Evolutionary conservation across 805 yeast species (phyloP).

Genomic region (Lachancea waltii): DNA sequence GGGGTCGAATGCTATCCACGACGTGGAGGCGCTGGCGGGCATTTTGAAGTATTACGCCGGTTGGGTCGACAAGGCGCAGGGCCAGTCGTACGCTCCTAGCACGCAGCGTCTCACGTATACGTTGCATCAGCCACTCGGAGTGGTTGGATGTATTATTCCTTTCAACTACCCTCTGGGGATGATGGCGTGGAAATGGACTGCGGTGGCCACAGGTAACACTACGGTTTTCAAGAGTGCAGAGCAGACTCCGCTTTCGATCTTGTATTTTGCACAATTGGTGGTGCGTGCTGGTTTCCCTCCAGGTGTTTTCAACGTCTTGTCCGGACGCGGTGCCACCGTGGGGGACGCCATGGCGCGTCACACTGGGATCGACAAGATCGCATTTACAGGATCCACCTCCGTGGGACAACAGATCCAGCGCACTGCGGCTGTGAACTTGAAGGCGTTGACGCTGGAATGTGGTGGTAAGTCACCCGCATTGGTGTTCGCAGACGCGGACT

Average conservation of each 20-base stretch:
- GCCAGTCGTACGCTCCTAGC: slow-evolving; percentile 56
- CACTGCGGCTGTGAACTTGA: slow-evolving; percentile 39
- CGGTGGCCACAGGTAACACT: slow-evolving; percentile 44
- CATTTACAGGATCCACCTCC: slow-evolving; percentile 50
- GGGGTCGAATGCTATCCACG: slow-evolving; percentile 47
- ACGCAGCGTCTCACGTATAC: slow-evolving; percentile 48
- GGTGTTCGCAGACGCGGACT: slow-evolving; percentile 42
- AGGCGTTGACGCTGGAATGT: slow-evolving; percentile 44
- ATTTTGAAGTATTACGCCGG: slow-evolving; percentile 66
- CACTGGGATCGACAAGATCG: slow-evolving; percentile 42
- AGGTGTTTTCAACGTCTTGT: slow-evolving; percentile 43
- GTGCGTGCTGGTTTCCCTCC: slow-evolving; percentile 43
- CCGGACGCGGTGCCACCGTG: slow-evolving; percentile 40
- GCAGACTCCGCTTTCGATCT: slow-evolving; percentile 43
- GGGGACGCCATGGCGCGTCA: slow-evolving; percentile 44
- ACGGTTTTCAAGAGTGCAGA: slow-evolving; percentile 45
- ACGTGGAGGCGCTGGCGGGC: slow-evolving; percentile 50
- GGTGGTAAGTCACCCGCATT: slow-evolving; percentile 48
- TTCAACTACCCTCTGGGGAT: slow-evolving; percentile 47
- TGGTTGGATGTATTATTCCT: slow-evolving; percentile 47
- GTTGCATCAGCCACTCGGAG: slow-evolving; percentile 48
- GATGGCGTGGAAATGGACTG: slow-evolving; percentile 46
- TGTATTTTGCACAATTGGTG: slow-evolving; percentile 38
- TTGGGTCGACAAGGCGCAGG: slow-evolving; percentile 64
- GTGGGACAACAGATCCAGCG: slow-evolving; percentile 41